A percentile compares a stretch with the other conserved stretches of the same genome.
phyloP scores from a whole-genome alignment of 345 rosid species.

The Populus euphratica region DNA sequence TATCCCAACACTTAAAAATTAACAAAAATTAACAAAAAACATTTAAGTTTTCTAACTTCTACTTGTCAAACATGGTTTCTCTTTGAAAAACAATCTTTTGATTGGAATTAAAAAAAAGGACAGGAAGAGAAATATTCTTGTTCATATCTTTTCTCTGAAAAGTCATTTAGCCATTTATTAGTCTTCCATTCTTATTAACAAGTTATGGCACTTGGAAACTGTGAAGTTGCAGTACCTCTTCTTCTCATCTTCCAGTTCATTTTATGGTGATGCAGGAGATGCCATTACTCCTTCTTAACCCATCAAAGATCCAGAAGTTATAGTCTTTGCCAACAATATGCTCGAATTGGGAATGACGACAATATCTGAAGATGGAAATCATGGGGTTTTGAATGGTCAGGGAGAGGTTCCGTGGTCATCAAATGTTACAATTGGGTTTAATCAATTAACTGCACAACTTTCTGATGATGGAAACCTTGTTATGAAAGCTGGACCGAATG shows the following conservation, averaged over 20 bases:
- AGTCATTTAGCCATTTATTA: too few relatives aligned
- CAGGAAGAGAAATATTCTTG: neutral
- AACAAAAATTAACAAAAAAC: too few relatives aligned
- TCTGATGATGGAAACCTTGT: too few relatives aligned
- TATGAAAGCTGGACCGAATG: too few relatives aligned
- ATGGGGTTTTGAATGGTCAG: conserved; percentile 33
- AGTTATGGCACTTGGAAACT: neutral
- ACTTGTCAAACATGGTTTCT: too few relatives aligned
- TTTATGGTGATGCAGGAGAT: neutral
- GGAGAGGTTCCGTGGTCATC: neutral
- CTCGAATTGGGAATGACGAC: conserved; percentile 15
- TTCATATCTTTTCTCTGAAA: neutral
- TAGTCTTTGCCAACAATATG: neutral
- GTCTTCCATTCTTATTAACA: neutral
- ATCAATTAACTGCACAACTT: too few relatives aligned
- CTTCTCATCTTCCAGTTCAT: neutral
- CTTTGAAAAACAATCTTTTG: too few relatives aligned
- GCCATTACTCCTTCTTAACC: neutral
- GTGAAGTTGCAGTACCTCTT: neutral
- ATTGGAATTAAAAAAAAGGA: too few relatives aligned
- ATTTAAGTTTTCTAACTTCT: too few relatives aligned
- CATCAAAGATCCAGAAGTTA: conserved; percentile 8
- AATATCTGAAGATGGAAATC: conserved; percentile 35
- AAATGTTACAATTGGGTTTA: too few relatives aligned
- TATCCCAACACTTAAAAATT: too few relatives aligned